Evolutionary conservation across 345 rosid species (phyloP), one percentile per base, ranked within the genome.

Genomic region (Salix purpurea): DNA sequence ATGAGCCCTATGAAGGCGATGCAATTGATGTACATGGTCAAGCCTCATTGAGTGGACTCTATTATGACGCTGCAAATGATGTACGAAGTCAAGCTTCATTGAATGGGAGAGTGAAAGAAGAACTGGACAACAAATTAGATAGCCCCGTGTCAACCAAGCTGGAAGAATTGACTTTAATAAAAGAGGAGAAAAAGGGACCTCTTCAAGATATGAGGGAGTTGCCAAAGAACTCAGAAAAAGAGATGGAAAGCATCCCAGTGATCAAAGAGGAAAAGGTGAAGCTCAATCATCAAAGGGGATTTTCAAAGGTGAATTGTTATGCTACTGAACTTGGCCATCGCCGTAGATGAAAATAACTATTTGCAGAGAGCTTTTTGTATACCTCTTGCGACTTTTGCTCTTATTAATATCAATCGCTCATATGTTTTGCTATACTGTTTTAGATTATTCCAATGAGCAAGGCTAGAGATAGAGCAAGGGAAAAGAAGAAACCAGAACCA

Each of bases 231-330:
- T 68, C 61, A 46, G 84, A 74, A 68, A 83, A 77, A 70, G 88
- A 84, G 80, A 74, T 6, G 28, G 79, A 74, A 71, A 80, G 56
- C 67, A 58, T 79, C 21, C 69, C 65, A 46, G 72, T 76, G 76
- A 77, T 46, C 71, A 78, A 71, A 30, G 84, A 80, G 74, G 83
- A 71, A 74, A 86, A 74, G 72, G 74, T 48, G 8, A 83, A 80
- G 73, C 73, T 69, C 60, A 85, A 78, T 83, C 86, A 65, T 81
- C 80, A 56, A 19, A 87, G 83, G 77, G 82, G 64, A 72, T 69
- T 90, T 76, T 83, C 75, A 34, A 88, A 88, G 97, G 99, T 95
- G 74, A 86, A 34, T n/a, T 64, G n/a, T 72, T 64, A 30, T 24
- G 36, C 37, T n/a, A n/a, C 39, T 32, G 16, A 60, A 30, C 24